Evolutionary conservation across 164 flowering plant genomes (phyloP).

Genomic region (Vitis cinerea): DNA sequence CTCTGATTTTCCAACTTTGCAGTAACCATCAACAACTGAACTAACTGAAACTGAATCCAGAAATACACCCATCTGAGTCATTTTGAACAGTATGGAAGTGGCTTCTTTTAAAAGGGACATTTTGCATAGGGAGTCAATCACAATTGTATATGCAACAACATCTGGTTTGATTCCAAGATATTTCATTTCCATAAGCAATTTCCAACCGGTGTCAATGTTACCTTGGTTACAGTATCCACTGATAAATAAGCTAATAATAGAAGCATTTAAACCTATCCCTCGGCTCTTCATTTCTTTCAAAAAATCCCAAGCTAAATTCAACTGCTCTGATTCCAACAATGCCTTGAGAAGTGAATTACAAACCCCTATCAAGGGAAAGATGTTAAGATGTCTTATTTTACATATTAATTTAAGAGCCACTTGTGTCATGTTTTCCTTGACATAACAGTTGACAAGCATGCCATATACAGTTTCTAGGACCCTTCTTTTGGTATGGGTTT

Average conservation of each 20-base stretch:
- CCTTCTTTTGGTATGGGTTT: conserved; percentile 22
- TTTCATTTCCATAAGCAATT: conserved; percentile 39
- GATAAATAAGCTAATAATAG: conserved; percentile 38
- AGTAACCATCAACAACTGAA: conserved; percentile 45
- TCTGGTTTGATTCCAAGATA: conserved; percentile 40
- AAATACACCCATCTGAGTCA: conserved; percentile 28
- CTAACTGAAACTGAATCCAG: conserved; percentile 39
- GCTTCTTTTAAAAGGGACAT: conserved; percentile 37
- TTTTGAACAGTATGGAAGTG: conserved; percentile 39
- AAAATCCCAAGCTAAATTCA: conserved; percentile 44
- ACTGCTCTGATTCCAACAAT: conserved; percentile 23
- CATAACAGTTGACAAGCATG: conserved; percentile 42
- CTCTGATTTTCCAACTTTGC: conserved; percentile 28
- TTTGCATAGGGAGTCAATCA: conserved; percentile 45
- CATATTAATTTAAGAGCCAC: conserved; percentile 28
- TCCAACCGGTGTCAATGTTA: conserved; percentile 31
- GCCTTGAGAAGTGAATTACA: conserved; percentile 34
- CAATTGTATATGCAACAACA: conserved; percentile 41
- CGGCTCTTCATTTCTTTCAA: conserved; percentile 31
- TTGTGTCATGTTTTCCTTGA: conserved; percentile 30
- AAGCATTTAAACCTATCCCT: conserved; percentile 24
- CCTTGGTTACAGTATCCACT: conserved; percentile 36
- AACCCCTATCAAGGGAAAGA: conserved; percentile 36
- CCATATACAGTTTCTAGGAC: conserved; percentile 31
- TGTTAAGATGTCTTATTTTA: conserved; percentile 26